Conservation (phyloP, 257 asterid genomes). For the Leonotis leonurus region DNA sequence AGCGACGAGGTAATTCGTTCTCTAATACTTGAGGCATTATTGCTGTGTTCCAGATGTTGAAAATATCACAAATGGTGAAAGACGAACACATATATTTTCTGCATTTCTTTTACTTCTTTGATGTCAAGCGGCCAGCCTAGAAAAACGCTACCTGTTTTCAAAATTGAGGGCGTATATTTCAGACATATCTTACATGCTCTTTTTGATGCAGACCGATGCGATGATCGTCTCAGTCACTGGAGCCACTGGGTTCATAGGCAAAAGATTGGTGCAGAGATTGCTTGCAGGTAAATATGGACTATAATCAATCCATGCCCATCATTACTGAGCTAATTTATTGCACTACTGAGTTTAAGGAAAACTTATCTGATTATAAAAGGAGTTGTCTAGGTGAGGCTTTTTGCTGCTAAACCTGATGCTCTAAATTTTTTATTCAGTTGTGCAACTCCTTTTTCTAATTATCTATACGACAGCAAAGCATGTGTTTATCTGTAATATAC, state of each 20-base stretch:
- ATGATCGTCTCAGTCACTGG: conserved; percentile 87
- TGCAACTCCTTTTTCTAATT: background rate
- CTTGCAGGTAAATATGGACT: conserved; percentile 37
- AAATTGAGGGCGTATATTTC: background rate
- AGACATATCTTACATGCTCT: background rate
- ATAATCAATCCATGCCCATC: background rate
- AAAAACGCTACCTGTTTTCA: background rate
- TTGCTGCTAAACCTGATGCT: background rate
- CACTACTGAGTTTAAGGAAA: background rate
- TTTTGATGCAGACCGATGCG: conserved; percentile 43
- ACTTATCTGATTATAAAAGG: background rate
- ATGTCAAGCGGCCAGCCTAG: background rate
- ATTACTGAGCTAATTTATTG: background rate
- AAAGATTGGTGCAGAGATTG: conserved; percentile 83
- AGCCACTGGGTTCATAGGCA: conserved; percentile 93
- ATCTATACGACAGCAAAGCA: background rate
- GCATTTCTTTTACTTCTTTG: background rate
- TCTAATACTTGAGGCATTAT: too few relatives aligned
- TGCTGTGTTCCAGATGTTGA: background rate
- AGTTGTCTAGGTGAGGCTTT: background rate
- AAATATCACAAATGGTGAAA: background rate
- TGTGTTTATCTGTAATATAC: background rate
- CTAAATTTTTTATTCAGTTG: background rate
- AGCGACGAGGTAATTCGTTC: conserved; percentile 32
- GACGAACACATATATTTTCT: background rate